These are phyloP conservation scores for Zymoseptoria passerinii DNA, from an alignment of 2,329 filamentous ascomycete species.

Conservation along the genomic window DNA sequence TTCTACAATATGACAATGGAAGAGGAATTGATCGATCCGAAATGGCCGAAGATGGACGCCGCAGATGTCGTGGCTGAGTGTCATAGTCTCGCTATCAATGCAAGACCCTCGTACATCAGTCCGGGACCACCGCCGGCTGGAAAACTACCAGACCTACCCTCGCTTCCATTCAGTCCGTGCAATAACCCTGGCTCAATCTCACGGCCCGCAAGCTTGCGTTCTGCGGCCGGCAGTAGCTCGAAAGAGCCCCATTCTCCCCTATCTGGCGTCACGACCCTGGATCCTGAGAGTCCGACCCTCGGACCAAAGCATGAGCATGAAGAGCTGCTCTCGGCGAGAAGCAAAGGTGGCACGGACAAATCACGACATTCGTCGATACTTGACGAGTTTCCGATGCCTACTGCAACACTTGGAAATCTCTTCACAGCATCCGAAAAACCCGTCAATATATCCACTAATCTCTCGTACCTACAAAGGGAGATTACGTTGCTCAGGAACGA, in stretches of 20 bases:
- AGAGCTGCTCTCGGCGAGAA: constrained; percentile 15
- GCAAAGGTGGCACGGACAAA: constrained; percentile 8
- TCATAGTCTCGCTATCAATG: constrained; percentile 55
- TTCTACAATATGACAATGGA: constrained; percentile 74
- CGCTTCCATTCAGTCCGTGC: constrained; percentile 31
- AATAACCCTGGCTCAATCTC: constrained; percentile 23
- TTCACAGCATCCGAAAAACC: constrained; percentile 6
- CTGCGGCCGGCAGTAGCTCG: constrained; percentile 39
- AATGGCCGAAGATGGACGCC: constrained; percentile 72
- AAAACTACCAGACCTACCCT: constrained; percentile 40
- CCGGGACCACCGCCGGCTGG: constrained; percentile 41
- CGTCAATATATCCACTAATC: constrained; percentile 24
- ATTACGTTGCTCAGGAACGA: constrained; percentile 72
- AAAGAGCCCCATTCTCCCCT: constrained; percentile 48
- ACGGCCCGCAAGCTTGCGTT: constrained; percentile 23
- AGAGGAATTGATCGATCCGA: constrained; percentile 67
- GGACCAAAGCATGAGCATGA: constrained; percentile 33
- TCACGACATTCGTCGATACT: constrained; percentile 12
- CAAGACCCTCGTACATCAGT: constrained; percentile 34
- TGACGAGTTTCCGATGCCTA: constrained; percentile 23
- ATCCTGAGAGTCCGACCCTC: constrained; percentile 55
- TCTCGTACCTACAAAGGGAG: constrained; percentile 59
- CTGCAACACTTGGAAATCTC: background rate
- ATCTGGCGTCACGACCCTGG: constrained; percentile 29
- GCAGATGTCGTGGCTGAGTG: constrained; percentile 74